A percentile compares a stretch with the other conserved stretches of the same genome.
Conservation (phyloP, 1,139 yeast species). For the Candida glucosophila region DNA sequence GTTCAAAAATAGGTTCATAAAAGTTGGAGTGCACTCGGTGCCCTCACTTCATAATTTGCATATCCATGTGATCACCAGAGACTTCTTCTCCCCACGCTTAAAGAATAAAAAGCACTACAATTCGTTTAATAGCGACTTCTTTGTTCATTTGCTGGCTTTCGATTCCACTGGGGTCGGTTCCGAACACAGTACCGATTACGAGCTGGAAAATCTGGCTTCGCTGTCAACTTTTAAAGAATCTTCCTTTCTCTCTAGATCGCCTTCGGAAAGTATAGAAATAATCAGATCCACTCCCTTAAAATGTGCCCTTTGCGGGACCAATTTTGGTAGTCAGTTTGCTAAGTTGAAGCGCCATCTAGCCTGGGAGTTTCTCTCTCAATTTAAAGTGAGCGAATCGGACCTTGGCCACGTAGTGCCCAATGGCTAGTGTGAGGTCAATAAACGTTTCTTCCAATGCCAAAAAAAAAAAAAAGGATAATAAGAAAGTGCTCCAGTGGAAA, state of each 20-base stretch:
- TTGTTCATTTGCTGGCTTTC: conserved; percentile 50
- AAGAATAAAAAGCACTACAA: conserved; percentile 64
- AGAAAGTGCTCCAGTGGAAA: too few relatives aligned
- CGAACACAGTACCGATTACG: conserved; percentile 5
- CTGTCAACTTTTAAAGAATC: conserved; percentile 14
- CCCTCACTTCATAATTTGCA: conserved; percentile 69
- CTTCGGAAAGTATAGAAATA: conserved; percentile 11
- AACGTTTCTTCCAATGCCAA: too few relatives aligned
- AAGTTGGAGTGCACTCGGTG: conserved; percentile 58
- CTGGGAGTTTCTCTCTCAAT: conserved; percentile 26
- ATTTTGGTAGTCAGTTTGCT: conserved; percentile 39
- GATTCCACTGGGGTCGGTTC: too few relatives aligned
- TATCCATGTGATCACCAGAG: conserved; percentile 63
- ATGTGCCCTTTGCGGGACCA: conserved; percentile 41
- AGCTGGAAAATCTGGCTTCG: conserved; percentile 2
- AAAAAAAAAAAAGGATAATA: too few relatives aligned
- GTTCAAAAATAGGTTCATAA: conserved; percentile 31
- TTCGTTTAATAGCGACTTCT: conserved; percentile 60
- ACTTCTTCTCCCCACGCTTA: conserved; percentile 44
- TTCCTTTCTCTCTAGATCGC: conserved; percentile 16
- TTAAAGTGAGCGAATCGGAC: conserved; percentile 2
- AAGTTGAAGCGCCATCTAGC: conserved; percentile 41
- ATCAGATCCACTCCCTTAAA: conserved; percentile 27
- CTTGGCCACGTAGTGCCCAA: neutral
- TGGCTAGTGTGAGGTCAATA: too few relatives aligned